These are phyloP conservation scores for Stagonosporopsis cucurbitacearum DNA, from an alignment of 2,329 filamentous ascomycete species.

Conservation along the genomic window DNA sequence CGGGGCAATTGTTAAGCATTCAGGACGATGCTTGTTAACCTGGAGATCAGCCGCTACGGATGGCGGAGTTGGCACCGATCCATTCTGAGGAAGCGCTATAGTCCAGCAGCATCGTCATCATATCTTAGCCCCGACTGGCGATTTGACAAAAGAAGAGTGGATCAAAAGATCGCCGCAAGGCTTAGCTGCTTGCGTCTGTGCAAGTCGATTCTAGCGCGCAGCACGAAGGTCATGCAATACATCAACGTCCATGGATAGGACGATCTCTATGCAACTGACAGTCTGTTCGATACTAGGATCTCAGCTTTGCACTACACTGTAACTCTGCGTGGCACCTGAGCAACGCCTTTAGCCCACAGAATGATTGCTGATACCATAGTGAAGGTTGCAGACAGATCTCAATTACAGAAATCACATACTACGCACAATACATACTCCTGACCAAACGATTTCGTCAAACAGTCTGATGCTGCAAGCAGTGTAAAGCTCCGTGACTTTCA, in stretches of 20 bases:
- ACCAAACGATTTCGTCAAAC: too few species aligned
- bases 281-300: too few species aligned
- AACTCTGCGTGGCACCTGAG: neutral
- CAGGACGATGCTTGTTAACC: neutral
- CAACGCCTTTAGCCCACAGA: too few species aligned
- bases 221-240: neutral
- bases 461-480: too few species aligned
- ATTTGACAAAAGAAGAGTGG: neutral
- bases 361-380: too few species aligned
- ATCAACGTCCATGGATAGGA: neutral
- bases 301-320: neutral
- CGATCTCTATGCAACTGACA: neutral
- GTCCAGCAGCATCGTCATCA: neutral
- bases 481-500: too few species aligned
- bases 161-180: conserved; percentile 1
- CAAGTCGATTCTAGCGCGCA: neutral
- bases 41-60: conserved; percentile 6
- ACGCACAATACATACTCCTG: too few species aligned
- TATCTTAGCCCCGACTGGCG: neutral
- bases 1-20: neutral
- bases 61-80: neutral
- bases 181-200: conserved; percentile 1
- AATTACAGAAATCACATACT: too few species aligned
- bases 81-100: conserved; percentile 4
- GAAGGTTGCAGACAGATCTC: too few species aligned